Base-by-base conservation (phyloP, 1,284 basidiomycete genomes). In the Sporisorium scitamineum region DNA sequence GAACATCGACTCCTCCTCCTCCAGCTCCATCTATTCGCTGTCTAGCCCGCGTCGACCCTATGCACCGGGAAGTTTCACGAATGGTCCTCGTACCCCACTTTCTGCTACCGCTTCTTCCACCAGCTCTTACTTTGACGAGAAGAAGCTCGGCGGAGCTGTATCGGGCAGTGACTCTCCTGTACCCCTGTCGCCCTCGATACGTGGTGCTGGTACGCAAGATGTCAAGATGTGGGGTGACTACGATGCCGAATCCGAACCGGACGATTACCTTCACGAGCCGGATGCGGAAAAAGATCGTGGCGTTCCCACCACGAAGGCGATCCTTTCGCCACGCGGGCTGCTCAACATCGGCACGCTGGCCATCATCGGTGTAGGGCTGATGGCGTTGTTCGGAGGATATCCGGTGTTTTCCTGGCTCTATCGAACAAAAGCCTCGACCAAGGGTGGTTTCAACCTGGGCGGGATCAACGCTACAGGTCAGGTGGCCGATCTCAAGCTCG, bases 361-460 rank as follows among this genome's bases (percentile, higher is more conserved):
- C 0, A 11, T 82, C 10, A 54, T 80, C 37, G 57, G 69, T 1
- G 14, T 67, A 5, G 77, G 56, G 5, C 53, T 82, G 32, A 44
- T 80, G 14, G 61, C 60, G 18, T 58, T 82, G 44, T 78, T 82
- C 34, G 69, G 63, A 11, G 79, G 70, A 0, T 79, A 80, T 26
- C 80, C 80, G 4, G 70, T 81, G 54, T 61, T 77, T 24, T 61
- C 70, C 2, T 72, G 59, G 56, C 45, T 70, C 14, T 47, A 47
- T 1, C 37, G 62, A 8, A 20, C 27, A 9, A 48, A 51, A 11
- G 42, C 27, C 7, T 55, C 62, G 29, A 70, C 53, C 32, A 70
- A 62, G n/a, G 78, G 68, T 34, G 70, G 78, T 2, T 75, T 64
- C 59, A 70, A 72, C 44, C 44, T 80, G 2, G 71, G 75, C 11